phyloP scores from a whole-genome alignment of 2,329 filamentous ascomycete genomes.

The Aspergillus awamori region DNA sequence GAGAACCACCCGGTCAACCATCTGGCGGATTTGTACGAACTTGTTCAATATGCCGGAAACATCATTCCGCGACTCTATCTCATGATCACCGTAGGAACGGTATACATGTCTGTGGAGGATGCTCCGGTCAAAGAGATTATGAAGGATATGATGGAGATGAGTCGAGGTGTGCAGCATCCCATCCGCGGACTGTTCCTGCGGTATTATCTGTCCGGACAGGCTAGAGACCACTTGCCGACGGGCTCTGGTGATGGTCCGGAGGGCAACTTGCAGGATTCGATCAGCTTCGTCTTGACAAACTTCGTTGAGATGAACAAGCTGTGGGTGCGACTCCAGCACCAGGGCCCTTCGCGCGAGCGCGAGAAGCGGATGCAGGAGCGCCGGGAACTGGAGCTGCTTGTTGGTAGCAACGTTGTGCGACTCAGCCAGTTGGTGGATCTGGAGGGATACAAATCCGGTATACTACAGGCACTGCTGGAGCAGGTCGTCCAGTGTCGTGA shows the following conservation, averaged over 20 bases:
- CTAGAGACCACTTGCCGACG: conserved; percentile 81
- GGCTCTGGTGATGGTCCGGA: conserved; percentile 87
- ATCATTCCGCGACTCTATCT: conserved; percentile 95
- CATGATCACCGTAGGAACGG: conserved; percentile 98
- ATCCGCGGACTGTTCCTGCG: conserved; percentile 92
- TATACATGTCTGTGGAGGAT: conserved; percentile 98
- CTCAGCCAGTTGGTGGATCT: conserved; percentile 94
- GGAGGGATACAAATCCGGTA: conserved; percentile 88
- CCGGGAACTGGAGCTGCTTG: conserved; percentile 90
- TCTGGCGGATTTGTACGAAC: conserved; percentile 94
- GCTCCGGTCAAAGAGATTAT: conserved; percentile 99
- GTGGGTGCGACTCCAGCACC: conserved; percentile 96
- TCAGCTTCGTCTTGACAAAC: conserved; percentile 97
- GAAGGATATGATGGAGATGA: conserved; percentile 99
- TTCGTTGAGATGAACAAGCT: conserved; percentile 99
- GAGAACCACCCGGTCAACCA: conserved; percentile 98
- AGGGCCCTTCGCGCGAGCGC: conserved; percentile 91
- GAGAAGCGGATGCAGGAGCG: conserved; percentile 92
- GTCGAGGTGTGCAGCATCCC: conserved; percentile 93
- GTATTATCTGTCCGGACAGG: conserved; percentile 95
- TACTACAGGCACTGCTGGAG: conserved; percentile 85
- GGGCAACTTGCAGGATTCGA: conserved; percentile 93
- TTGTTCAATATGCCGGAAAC: conserved; percentile 97
- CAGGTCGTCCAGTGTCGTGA: conserved; percentile 98
- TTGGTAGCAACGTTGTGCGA: conserved; percentile 93